Conservation (phyloP, 352 stramenopile species). For the Phytopythium oedochilum region DNA sequence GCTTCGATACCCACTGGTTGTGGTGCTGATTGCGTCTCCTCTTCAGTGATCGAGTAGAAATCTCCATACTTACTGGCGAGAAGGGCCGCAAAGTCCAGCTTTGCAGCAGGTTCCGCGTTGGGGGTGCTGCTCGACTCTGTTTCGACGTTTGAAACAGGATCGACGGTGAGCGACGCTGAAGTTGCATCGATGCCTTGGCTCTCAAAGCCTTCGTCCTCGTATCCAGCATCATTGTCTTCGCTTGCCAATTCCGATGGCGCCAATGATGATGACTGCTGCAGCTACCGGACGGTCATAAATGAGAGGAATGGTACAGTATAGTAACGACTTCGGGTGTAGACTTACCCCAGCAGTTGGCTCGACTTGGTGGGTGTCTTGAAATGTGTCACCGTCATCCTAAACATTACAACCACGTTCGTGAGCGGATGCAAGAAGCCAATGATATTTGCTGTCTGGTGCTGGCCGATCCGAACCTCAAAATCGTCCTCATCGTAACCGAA, state of each 20-base stretch:
- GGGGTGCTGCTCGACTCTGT: neutral
- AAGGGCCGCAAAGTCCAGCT: constrained; percentile 16
- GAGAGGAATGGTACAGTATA: no score
- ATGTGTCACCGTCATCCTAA: neutral
- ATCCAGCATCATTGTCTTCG: constrained; percentile 16
- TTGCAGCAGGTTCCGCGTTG: constrained; percentile 1
- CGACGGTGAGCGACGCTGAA: neutral
- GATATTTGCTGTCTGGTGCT: no score
- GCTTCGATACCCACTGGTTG: neutral
- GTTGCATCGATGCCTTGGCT: constrained; percentile 1
- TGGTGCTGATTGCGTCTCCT: neutral
- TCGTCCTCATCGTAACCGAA: constrained; percentile 80
- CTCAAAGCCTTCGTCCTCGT: constrained; percentile 48
- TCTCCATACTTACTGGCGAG: constrained; percentile 26
- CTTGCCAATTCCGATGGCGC: neutral
- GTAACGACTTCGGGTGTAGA: no score
- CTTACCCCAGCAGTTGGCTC: no score
- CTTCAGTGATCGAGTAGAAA: constrained; percentile 18
- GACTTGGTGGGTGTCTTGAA: neutral
- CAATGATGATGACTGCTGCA: neutral
- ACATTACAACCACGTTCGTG: neutral
- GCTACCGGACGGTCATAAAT: neutral
- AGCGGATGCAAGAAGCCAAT: neutral
- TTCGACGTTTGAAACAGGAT: neutral
- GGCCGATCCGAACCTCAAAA: constrained; percentile 37